Base-by-base conservation (phyloP, 371 early-diverging fungal species). In the Syncephalis fuscata region DNA sequence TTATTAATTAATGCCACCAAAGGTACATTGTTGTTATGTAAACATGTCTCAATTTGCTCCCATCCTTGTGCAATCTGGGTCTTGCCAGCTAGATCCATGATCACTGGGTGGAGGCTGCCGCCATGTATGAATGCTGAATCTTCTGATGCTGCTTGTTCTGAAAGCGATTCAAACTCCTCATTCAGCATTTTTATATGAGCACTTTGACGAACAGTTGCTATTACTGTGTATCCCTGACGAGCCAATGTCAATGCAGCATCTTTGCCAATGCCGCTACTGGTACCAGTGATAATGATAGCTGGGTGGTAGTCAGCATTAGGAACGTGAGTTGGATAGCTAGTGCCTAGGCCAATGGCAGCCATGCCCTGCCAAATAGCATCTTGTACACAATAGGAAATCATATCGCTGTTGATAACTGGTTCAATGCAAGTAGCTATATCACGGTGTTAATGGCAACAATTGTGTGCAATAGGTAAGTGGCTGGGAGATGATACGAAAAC, bases 221-320 rank as follows among this genome's bases (percentile, higher is more conserved):
- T 47, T 7, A 52, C 52, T 1, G 52, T 52, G 32, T 52, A 52
- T 11, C 52, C 52, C 39, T 21, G 27, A 36, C 38, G 27, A 10
- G 52, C 52, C 11, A 52, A 32, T 16, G 23, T 46, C 14, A 52
- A 10, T 8, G 52, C 52, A 15, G 21, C 21, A 20, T 47, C 26
- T 17, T 48, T 26, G 21, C 52, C 52, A 38, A 52, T 39, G 32
- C 52, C 52, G 32, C 17, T 20, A 16, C 47, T 47, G 1, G 52
- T 48, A 23, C 52, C 52, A 8, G 52, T 52, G 39, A 52, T 36
- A 22, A 52, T 20, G 21, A 52, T 48, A 20, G 52, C 52, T 17
- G 52, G 52, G 41, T 52, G 52, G 47, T 38, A 46, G 25, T 17
- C 41, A 9, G 38, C 5, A 26, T 46, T 32, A 25, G 52, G 32